A percentile compares a stretch with the other conserved stretches of the same genome.
Evolutionary conservation across 495 filamentous ascomycete species (phyloP).

Genomic region (Zalerion maritima): DNA sequence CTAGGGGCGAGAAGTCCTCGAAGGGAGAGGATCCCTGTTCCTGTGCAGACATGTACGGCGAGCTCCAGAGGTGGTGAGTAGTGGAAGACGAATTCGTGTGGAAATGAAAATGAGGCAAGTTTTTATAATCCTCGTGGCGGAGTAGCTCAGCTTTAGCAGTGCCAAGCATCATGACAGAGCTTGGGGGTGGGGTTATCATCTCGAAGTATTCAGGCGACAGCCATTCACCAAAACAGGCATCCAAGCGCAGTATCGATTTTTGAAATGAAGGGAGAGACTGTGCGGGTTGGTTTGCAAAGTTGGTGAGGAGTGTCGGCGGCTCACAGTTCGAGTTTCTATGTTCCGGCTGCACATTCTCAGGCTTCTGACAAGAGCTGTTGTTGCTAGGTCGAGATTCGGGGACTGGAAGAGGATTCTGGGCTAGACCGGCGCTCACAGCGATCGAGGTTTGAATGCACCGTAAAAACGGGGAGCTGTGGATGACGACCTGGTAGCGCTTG

Average conservation of each 20-base stretch:
- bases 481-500: conserved; percentile 58
- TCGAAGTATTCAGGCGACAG: conserved; percentile 85
- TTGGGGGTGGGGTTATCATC: conserved; percentile 76
- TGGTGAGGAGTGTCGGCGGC: neutral
- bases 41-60: too few species aligned
- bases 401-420: conserved; percentile 38
- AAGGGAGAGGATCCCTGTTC: too few species aligned
- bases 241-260: conserved; percentile 58
- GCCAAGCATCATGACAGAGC: conserved; percentile 71
- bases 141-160: conserved; percentile 75
- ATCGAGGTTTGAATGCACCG: conserved; percentile 89
- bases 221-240: conserved; percentile 94
- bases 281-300: neutral
- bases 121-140: conserved; percentile 47
- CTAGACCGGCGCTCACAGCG: conserved; percentile 77
- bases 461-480: conserved; percentile 86
- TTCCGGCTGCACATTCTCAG: too few species aligned
- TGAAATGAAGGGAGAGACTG: too few species aligned
- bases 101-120: conserved; percentile 25
- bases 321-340: too few species aligned
- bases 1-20: too few species aligned
- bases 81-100: conserved; percentile 19
- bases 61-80: too few species aligned
- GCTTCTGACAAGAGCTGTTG: too few species aligned
- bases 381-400: too few species aligned